Base-by-base conservation (phyloP, 2,329 filamentous ascomycete species). In the Periconia digitata region DNA sequence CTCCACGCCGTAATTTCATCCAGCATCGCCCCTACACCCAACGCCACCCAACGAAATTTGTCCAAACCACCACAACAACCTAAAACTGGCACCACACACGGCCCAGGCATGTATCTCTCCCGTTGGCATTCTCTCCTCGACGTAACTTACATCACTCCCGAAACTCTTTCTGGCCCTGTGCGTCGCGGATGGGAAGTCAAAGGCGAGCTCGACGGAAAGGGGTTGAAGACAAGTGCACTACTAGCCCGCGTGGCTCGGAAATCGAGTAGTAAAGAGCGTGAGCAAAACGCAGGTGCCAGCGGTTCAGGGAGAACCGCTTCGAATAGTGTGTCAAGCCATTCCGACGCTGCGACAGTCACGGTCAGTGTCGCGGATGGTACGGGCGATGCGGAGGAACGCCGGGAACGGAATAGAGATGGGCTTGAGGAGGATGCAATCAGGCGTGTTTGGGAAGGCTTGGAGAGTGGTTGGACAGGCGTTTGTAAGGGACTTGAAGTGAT, bases 71-170 rank as follows among this genome's bases (percentile, higher is more conserved):
- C 23, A 18, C 23, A 2, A 37, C 38, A 6, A n/a, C n/a, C n/a
- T n/a, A n/a, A n/a, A n/a, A n/a, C n/a, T n/a, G 62, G 67, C 3
- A 75, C 73, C 29, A 79, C 79, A 44, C 77, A 76, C 20, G 87
- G 87, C 0, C 87, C 89, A 0, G 89, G 89, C 1, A 81, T 87
- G 40, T 92, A 87, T 62, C 79, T 91, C 20, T 78, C 82, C 1
- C 79, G 84, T 42, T 92, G 89, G 88, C 85, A 90, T 64, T 75
- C 80, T 1, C 74, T 91, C 6, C 74, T 92, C 3, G 85, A 91
- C 63, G 74, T 78, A n/a, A 89, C 88, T 0, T 67, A 78, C 39
- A 84, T 92, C 51, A 87, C 86, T 1, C 86, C 89, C 0, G 77
- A 73, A 0, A 75, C 72, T 1, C 67, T 75, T 0, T 63, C 70